These are phyloP conservation scores for Salix udensis DNA, from an alignment of 345 rosid species.

Conservation along the genomic window DNA sequence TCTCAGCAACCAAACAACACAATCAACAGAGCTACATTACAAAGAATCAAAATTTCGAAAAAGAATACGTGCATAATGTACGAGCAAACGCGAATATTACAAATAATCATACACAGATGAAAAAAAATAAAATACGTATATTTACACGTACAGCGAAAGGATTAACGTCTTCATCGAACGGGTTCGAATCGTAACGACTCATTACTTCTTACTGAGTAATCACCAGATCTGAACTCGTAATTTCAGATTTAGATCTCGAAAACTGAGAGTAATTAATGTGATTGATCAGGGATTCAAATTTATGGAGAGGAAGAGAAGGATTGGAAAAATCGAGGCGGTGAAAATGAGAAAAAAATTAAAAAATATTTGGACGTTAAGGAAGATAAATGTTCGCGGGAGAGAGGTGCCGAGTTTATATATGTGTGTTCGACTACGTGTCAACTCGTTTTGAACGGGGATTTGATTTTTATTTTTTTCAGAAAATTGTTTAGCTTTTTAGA, in stretches of 20 bases:
- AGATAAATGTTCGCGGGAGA: neutral
- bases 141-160: slow-evolving; percentile 76
- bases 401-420: neutral
- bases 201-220: slow-evolving; percentile 30
- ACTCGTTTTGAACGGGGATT: neutral
- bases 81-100: neutral
- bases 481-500: too few species aligned
- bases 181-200: slow-evolving; percentile 70
- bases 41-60: neutral
- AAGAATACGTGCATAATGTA: neutral
- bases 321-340: neutral
- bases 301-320: neutral
- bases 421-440: neutral
- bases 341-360: neutral
- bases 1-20: slow-evolving; percentile 1
- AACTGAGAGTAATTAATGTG: neutral
- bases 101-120: neutral
- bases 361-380: neutral
- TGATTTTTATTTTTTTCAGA: neutral
- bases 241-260: neutral
- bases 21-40: neutral
- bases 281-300: neutral
- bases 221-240: neutral
- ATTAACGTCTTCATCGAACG: slow-evolving; percentile 82
- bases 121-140: neutral